Base-by-base conservation (phyloP, 345 rosid genomes). In the Gossypium stocksii region DNA sequence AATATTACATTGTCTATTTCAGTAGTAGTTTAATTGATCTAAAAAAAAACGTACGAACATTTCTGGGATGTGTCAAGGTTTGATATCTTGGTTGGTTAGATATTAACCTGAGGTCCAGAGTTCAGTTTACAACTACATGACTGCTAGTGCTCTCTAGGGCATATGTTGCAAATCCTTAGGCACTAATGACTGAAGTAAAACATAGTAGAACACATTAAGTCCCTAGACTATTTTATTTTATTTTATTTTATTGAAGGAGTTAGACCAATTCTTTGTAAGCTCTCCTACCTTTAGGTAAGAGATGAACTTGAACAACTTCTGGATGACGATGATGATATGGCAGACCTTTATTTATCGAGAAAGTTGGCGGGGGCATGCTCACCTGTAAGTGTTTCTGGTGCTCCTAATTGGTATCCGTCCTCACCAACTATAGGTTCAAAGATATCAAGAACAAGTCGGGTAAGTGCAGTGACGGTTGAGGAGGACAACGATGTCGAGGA, bases 311-410 rank as follows among this genome's bases (percentile, higher is more conserved):
- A 86, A 80, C 82, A 82, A 72, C 86, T 86, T 48, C 74, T 83
- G n/a, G 90, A 85, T 43, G 87, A 88, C 45, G 86, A 82, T 3
- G 90, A 82, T 58, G 85, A 86, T 66, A 88, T 85, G 90, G 90
- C 82, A 56, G 90, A 83, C 77, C 90, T 85, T 70, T 85, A 86
- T 80, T 73, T 86, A 54, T 85, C 90, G 4, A 82, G 89, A 77
- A 88, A 85, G 76, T 74, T 82, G 51, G 51, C 83, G 19, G 77
- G 44, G 4, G 46, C 78, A 45, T 73, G 72, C 72, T 83, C 88
- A 51, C 90, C 90, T 64, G 70, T 43, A 17, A 83, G 84, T 71
- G 78, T 77, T 66, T 79, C 82, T 75, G 80, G 77, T 73, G 83
- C 71, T 75, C 78, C 84, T 4, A 80, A 73, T 77, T 82, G 86